phyloP scores from a whole-genome alignment of 768 basidiomycete genomes.

The Tricholoma sp. region DNA sequence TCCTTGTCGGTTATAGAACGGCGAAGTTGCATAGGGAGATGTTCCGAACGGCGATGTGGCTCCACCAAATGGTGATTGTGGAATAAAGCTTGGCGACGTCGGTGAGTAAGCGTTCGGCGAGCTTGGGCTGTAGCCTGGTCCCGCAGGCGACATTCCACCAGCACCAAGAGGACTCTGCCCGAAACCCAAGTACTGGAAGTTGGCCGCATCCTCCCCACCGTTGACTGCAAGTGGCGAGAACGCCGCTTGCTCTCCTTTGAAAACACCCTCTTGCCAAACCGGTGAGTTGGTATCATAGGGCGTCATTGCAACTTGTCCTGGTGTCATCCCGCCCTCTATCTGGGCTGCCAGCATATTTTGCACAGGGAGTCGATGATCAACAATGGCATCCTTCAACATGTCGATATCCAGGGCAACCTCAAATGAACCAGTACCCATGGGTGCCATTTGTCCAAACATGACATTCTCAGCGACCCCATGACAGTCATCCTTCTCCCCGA shows the following conservation, averaged over 20 bases:
- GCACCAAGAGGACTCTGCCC: constrained; percentile 84
- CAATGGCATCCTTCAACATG: constrained; percentile 97
- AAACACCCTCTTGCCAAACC: constrained; percentile 69
- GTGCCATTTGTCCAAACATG: constrained; percentile 98
- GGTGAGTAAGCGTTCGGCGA: constrained; percentile 88
- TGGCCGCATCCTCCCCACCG: constrained; percentile 76
- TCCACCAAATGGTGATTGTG: constrained; percentile 78
- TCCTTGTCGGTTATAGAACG: constrained; percentile 63
- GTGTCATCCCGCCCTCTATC: constrained; percentile 85
- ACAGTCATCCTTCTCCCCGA: constrained; percentile 98
- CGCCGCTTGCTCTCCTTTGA: constrained; percentile 80
- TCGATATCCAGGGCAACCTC: constrained; percentile 95
- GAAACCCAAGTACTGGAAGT: constrained; percentile 67
- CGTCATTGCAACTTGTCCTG: constrained; percentile 90
- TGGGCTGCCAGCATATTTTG: constrained; percentile 75
- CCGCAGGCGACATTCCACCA: constrained; percentile 85
- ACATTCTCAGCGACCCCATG: constrained; percentile 99
- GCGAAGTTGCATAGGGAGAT: constrained; percentile 80
- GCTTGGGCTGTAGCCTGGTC: constrained; percentile 84
- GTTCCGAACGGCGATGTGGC: constrained; percentile 80
- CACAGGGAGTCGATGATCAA: constrained; percentile 89
- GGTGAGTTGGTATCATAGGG: constrained; percentile 94
- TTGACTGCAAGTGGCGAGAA: constrained; percentile 95
- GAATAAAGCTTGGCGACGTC: constrained; percentile 81
- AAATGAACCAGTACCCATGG: constrained; percentile 97